phyloP scores from a whole-genome alignment of 371 early-diverging fungal species.

The Mortierella sp. region DNA sequence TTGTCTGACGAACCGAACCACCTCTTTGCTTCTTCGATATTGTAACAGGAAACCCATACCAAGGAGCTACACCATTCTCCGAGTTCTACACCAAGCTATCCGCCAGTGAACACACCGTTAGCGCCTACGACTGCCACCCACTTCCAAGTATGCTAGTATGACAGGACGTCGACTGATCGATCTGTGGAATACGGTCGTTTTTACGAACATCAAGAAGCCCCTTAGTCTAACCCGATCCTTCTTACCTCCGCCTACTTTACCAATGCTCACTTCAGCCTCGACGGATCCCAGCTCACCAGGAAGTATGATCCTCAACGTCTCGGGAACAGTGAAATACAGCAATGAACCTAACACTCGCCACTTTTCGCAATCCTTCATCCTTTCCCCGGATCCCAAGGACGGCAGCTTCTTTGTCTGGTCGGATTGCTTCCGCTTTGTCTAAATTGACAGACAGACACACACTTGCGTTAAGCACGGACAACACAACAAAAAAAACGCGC shows the following conservation, averaged over 20 bases:
- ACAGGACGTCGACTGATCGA: not conserved
- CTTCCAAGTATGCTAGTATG: conserved; percentile 60
- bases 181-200: not conserved
- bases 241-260: not conserved
- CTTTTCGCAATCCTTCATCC: conserved; percentile 80
- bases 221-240: not conserved
- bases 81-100: conserved; percentile 75
- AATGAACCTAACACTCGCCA: conserved; percentile 65
- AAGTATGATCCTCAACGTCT: conserved; percentile 68
- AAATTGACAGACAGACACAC: not conserved
- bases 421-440: conserved; percentile 64
- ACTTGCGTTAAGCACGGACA: not conserved
- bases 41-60: conserved; percentile 66
- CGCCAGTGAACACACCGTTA: conserved; percentile 71
- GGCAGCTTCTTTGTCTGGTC: conserved; percentile 72
- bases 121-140: conserved; percentile 79
- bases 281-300: conserved; percentile 64
- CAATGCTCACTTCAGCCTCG: conserved; percentile 12
- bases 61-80: conserved; percentile 69
- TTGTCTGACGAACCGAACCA: not conserved
- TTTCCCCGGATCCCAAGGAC: conserved; percentile 70
- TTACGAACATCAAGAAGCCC: not conserved
- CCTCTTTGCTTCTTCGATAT: not conserved
- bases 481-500: not conserved
- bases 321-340: conserved; percentile 75